These are phyloP conservation scores for Diaporthe capsici DNA, from an alignment of 2,329 filamentous ascomycete genomes.

Conservation along the genomic window DNA sequence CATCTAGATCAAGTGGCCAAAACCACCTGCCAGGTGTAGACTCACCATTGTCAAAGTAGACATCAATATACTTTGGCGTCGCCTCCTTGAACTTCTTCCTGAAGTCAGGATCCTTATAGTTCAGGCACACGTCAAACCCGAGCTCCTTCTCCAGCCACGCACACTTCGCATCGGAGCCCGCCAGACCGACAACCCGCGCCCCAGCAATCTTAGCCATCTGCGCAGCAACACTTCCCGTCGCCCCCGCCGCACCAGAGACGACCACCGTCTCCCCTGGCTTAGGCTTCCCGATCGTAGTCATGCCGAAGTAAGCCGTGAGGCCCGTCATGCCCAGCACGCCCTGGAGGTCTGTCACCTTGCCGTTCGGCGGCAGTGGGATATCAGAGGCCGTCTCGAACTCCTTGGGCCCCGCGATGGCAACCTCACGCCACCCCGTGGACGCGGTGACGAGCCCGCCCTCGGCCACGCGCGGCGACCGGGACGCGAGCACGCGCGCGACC, in stretches of 20 bases:
- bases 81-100: constrained; percentile 70
- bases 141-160: constrained; percentile 71
- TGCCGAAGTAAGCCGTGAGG: constrained; percentile 77
- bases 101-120: constrained; percentile 78
- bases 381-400: constrained; percentile 49
- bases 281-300: constrained; percentile 73
- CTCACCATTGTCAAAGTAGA: constrained; percentile 78
- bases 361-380: constrained; percentile 43
- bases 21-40: background rate
- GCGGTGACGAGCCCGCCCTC: constrained; percentile 66
- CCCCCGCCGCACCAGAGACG: constrained; percentile 76
- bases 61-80: constrained; percentile 73
- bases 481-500: constrained; percentile 66
- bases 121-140: constrained; percentile 76
- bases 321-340: constrained; percentile 72
- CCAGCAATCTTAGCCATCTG: constrained; percentile 78
- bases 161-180: constrained; percentile 70
- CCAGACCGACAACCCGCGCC: constrained; percentile 66
- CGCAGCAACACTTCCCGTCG: constrained; percentile 75
- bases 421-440: constrained; percentile 70
- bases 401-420: constrained; percentile 64
- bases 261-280: constrained; percentile 76
- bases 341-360: constrained; percentile 64
- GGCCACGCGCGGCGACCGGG: constrained; percentile 59
- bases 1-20: background rate